phyloP scores from a whole-genome alignment of 306 rosid genomes.

The Astragalus membranaceus region DNA sequence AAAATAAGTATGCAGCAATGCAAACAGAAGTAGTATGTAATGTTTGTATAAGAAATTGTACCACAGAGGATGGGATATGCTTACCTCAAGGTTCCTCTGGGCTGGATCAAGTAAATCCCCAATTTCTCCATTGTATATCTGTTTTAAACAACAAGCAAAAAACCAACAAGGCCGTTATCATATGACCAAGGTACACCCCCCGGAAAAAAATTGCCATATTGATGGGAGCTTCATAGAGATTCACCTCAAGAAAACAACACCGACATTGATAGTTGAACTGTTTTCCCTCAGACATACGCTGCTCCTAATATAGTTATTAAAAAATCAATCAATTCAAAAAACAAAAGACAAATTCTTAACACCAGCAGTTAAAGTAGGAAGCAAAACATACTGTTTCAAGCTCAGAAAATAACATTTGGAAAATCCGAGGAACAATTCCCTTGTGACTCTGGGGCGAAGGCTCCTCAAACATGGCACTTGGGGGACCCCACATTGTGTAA shows the following conservation, averaged over 20 bases:
- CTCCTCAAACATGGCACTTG: constrained; percentile 89
- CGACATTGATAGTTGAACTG: constrained; percentile 85
- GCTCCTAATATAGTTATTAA: constrained; percentile 48
- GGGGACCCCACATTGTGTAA: constrained; percentile 98
- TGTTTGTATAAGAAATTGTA: constrained; percentile 2
- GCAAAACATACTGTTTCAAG: constrained; percentile 59
- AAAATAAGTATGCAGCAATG: background rate
- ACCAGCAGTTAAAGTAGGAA: background rate
- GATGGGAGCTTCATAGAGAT: background rate
- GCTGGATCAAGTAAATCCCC: constrained; percentile 47
- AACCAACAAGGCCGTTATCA: constrained; percentile 28
- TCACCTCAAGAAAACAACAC: constrained; percentile 91
- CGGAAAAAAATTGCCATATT: background rate
- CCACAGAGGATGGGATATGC: constrained; percentile 1
- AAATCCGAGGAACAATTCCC: constrained; percentile 89
- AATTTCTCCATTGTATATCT: constrained; percentile 42
- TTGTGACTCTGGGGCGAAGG: constrained; percentile 51
- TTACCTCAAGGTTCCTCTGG: constrained; percentile 76
- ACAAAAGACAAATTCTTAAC: background rate
- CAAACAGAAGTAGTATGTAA: background rate
- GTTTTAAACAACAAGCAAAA: background rate
- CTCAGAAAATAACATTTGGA: constrained; percentile 75
- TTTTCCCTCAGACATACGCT: constrained; percentile 54
- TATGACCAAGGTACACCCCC: background rate
- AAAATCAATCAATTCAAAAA: constrained; percentile 18